Percentiles rank a stretch among this genome's conserved stretches.
These are phyloP conservation scores for Xerocomus spinulosus DNA, from an alignment of 768 basidiomycete species.

Conservation along the genomic window DNA sequence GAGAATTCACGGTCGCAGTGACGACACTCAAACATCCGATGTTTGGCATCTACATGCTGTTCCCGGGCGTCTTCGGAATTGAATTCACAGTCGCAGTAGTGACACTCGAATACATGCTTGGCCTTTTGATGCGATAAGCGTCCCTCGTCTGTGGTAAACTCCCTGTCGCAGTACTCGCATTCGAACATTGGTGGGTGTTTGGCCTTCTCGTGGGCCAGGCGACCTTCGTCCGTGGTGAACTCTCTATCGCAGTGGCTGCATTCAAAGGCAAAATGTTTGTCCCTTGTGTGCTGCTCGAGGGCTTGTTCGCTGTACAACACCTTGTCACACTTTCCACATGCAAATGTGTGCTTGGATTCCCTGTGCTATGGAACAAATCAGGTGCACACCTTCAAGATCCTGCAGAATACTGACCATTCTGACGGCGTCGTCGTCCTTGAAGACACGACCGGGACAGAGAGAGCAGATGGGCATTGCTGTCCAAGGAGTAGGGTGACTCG, in stretches of 20 bases:
- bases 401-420: slow-evolving; percentile 12
- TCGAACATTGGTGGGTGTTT: slow-evolving; percentile 9
- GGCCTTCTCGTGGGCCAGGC: slow-evolving; percentile 7
- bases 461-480: slow-evolving; percentile 16
- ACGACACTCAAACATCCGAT: slow-evolving; percentile 12
- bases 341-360: slow-evolving; percentile 6
- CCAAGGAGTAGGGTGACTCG: no score
- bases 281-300: slow-evolving; percentile 14
- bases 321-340: slow-evolving; percentile 9
- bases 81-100: slow-evolving; percentile 3
- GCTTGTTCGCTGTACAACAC: slow-evolving; percentile 1
- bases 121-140: slow-evolving; percentile 1
- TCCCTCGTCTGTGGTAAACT: neutral
- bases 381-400: neutral
- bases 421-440: slow-evolving; percentile 8
- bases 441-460: slow-evolving; percentile 16
- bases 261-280: slow-evolving; percentile 5
- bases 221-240: slow-evolving; percentile 1
- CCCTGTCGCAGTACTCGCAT: slow-evolving; percentile 12
- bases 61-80: no score
- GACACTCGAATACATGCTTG: slow-evolving; percentile 9
- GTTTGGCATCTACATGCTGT: slow-evolving; percentile 5
- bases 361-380: slow-evolving; percentile 8
- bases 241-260: neutral
- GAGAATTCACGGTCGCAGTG: slow-evolving; percentile 1